phyloP scores from a whole-genome alignment of 2,329 filamentous ascomycete species.

The Fusarium tanahbumbuense region DNA sequence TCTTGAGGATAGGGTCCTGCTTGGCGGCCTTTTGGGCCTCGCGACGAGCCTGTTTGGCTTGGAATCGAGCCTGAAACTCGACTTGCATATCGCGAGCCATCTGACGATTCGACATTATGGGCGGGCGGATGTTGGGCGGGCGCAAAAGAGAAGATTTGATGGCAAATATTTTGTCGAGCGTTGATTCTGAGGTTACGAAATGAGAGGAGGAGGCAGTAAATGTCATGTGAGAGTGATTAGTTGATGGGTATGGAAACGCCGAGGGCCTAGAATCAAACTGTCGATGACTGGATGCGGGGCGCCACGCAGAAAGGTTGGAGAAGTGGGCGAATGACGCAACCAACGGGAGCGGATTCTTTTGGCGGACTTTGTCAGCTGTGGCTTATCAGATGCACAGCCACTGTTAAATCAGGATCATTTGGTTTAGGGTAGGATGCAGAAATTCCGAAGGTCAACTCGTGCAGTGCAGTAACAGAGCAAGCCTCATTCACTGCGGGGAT shows the following conservation, averaged over 20 bases:
- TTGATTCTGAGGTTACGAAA: background rate
- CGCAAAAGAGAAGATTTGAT: background rate
- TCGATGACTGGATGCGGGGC: constrained; percentile 34
- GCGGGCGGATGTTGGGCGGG: background rate
- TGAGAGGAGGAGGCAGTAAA: constrained; percentile 14
- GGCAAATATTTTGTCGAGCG: background rate
- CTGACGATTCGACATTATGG: constrained; percentile 68
- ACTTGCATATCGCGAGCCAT: constrained; percentile 70
- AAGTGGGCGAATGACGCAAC: constrained; percentile 41
- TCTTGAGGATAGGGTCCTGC: constrained; percentile 70
- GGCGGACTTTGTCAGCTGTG: background rate
- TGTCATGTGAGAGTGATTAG: constrained; percentile 44
- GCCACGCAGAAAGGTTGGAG: constrained; percentile 24
- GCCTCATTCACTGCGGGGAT: background rate
- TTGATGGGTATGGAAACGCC: constrained; percentile 32
- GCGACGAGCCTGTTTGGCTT: constrained; percentile 71
- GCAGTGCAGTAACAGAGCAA: background rate
- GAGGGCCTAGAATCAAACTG: constrained; percentile 34
- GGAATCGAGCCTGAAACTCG: constrained; percentile 72
- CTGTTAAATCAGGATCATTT: background rate
- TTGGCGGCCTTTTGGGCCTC: constrained; percentile 71
- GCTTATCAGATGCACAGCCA: constrained; percentile 27
- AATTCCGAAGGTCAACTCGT: background rate
- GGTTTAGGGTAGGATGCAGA: constrained; percentile 12
- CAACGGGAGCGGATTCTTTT: constrained; percentile 29